A percentile compares a stretch with the other conserved stretches of the same genome.
phyloP scores from a whole-genome alignment of 2,329 filamentous ascomycete genomes.

The Cordyceps fumosorosea region DNA sequence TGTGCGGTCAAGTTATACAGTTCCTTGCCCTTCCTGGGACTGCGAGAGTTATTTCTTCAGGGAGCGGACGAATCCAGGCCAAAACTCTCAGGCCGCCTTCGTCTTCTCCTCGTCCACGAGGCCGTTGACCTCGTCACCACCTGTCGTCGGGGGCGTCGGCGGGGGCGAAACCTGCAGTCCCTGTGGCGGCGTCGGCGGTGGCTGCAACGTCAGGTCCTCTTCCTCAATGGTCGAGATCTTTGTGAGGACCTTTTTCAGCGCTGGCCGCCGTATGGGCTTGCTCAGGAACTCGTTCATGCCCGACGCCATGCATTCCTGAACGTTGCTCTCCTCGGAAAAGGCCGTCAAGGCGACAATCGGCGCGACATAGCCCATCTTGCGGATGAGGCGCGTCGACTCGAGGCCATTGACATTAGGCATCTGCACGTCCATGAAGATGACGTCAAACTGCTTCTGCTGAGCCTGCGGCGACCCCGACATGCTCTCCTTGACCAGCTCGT shows the following conservation, averaged over 20 bases:
- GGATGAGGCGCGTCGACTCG: constrained; percentile 78
- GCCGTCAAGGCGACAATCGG: constrained; percentile 89
- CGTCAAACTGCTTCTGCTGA: constrained; percentile 61
- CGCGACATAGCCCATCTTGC: constrained; percentile 76
- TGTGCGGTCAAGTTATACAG: not conserved
- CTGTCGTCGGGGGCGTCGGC: constrained; percentile 1
- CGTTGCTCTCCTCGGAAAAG: constrained; percentile 84
- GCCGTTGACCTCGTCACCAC: not conserved
- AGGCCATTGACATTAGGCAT: constrained; percentile 93
- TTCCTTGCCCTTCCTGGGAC: not conserved
- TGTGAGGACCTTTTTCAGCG: constrained; percentile 77
- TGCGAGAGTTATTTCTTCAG: not conserved
- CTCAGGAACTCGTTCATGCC: constrained; percentile 91
- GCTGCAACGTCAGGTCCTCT: constrained; percentile 34
- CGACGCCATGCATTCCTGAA: constrained; percentile 77
- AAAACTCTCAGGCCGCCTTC: not conserved
- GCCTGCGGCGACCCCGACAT: constrained; percentile 45
- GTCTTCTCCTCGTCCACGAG: not conserved
- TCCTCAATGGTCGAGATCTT: constrained; percentile 79
- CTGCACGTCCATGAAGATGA: constrained; percentile 94
- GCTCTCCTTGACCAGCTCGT: constrained; percentile 76
- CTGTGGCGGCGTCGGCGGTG: not conserved
- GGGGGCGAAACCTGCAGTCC: not conserved
- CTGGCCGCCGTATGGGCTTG: constrained; percentile 70
- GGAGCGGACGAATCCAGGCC: not conserved